Conservation (phyloP, 768 basidiomycete genomes). For the Tricholoma flavovirens region DNA sequence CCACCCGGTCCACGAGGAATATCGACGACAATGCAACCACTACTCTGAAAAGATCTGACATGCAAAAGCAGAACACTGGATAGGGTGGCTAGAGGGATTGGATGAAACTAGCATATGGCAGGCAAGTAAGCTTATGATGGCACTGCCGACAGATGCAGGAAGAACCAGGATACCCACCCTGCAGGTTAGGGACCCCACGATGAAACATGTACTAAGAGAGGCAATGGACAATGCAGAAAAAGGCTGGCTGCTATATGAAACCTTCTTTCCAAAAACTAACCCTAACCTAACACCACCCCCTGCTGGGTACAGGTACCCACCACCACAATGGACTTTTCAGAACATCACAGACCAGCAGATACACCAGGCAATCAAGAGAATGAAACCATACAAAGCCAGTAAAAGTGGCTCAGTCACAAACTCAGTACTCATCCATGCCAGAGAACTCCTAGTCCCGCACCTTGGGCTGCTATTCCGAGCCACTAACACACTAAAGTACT, state of each 20-base stretch:
- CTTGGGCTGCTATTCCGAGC: neutral
- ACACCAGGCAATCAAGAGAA: neutral
- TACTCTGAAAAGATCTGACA: too few species aligned
- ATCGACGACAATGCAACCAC: neutral
- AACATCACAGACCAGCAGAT: neutral
- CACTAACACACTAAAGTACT: neutral
- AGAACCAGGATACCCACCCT: constrained; percentile 22
- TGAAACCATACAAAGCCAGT: neutral
- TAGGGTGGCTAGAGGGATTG: neutral
- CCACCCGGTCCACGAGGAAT: neutral
- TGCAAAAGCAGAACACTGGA: neutral
- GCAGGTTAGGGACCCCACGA: neutral
- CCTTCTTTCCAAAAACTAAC: neutral
- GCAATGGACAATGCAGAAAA: neutral
- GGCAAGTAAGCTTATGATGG: constrained; percentile 6
- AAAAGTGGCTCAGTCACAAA: neutral
- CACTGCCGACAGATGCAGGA: constrained; percentile 19
- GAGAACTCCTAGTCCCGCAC: neutral
- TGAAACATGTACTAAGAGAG: neutral
- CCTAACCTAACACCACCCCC: neutral
- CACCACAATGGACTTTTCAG: neutral
- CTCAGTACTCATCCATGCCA: neutral
- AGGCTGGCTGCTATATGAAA: neutral
- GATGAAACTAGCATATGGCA: neutral
- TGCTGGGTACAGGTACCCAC: neutral